Conservation (phyloP, 2,329 filamentous ascomycete species). For the Gnomoniopsis sp. region DNA sequence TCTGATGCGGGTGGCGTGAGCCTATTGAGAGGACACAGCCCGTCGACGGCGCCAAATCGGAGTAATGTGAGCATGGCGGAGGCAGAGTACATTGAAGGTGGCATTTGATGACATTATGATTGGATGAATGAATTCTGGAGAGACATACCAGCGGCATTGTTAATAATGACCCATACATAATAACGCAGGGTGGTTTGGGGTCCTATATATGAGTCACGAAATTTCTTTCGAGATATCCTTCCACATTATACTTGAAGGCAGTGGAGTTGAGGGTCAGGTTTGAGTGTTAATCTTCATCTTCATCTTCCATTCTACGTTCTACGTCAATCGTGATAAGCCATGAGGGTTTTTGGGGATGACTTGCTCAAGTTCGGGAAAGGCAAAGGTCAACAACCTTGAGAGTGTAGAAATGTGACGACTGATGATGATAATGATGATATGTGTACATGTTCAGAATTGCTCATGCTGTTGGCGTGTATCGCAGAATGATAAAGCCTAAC, state of each 20-base stretch:
- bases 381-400: neutral
- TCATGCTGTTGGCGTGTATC: no score
- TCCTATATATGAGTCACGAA: slow-evolving; percentile 6
- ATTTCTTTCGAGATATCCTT: slow-evolving; percentile 15
- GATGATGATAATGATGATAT: no score
- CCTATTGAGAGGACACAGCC: slow-evolving; percentile 26
- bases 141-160: neutral
- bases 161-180: neutral
- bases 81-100: slow-evolving; percentile 31
- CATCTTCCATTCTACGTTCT: neutral
- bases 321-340: neutral
- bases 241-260: neutral
- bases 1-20: slow-evolving; percentile 50
- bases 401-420: slow-evolving; percentile 11
- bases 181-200: neutral
- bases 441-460: no score
- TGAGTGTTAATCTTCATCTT: neutral
- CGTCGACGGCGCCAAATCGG: slow-evolving; percentile 28
- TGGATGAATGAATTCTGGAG: neutral
- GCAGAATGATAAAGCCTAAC: neutral
- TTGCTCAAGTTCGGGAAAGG: neutral
- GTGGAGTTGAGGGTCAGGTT: slow-evolving; percentile 5
- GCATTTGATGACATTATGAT: slow-evolving; percentile 23
- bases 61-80: slow-evolving; percentile 35
- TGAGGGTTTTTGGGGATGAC: neutral